phyloP scores from a whole-genome alignment of 305 asterid species.

The Euphrasia arctica region DNA sequence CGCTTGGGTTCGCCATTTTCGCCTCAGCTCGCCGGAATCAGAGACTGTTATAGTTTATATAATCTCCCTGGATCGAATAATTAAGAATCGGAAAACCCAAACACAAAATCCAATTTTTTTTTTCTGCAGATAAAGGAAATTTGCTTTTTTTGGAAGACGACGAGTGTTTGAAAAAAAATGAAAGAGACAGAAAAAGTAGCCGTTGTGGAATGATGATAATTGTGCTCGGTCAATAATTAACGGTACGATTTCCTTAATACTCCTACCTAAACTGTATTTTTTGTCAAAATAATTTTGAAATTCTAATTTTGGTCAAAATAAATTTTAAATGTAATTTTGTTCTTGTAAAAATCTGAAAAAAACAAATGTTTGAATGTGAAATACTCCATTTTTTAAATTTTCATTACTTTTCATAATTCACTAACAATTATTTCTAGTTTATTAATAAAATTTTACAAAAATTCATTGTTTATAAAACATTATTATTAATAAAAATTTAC shows the following conservation, averaged over 20 bases:
- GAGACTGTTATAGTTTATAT: neutral
- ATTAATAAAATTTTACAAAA: too few relatives aligned
- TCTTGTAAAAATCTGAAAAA: too few relatives aligned
- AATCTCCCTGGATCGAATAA: too few relatives aligned
- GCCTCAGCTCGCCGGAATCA: constrained; percentile 12
- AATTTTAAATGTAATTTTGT: too few relatives aligned
- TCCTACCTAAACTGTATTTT: neutral
- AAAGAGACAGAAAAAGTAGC: constrained; percentile 15
- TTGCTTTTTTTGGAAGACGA: neutral
- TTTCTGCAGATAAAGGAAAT: neutral
- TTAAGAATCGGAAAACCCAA: neutral
- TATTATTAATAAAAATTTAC: too few relatives aligned
- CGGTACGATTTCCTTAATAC: constrained; percentile 10
- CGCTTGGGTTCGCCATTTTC: constrained; percentile 27
- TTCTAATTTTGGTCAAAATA: too few relatives aligned
- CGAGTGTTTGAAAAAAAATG: neutral
- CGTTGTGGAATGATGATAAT: constrained; percentile 14
- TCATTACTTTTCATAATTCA: too few relatives aligned
- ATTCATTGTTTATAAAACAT: too few relatives aligned
- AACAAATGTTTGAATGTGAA: too few relatives aligned
- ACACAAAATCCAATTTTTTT: neutral
- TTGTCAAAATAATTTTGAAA: too few relatives aligned
- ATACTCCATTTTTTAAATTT: too few relatives aligned
- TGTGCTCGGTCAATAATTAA: neutral
- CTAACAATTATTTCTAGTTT: too few relatives aligned